A percentile compares a stretch with the other conserved stretches of the same genome.
Conservation (phyloP, 345 rosid genomes). For the Dipteronia sinensis region DNA sequence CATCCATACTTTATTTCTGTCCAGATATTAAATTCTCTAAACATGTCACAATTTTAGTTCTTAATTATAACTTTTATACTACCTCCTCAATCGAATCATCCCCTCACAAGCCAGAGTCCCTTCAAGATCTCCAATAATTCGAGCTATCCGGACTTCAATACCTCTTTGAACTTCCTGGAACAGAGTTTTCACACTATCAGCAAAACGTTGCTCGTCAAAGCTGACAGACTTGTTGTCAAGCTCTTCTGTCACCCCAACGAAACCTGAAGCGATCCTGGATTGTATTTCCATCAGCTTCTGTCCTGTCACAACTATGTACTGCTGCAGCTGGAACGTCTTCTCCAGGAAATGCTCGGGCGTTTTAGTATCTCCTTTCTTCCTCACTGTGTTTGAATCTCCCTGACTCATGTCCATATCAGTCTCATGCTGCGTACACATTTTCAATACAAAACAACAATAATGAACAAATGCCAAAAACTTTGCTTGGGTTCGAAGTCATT, state of each 20-base stretch:
- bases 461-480: not conserved
- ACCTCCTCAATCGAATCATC: conserved; percentile 59
- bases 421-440: conserved; percentile 52
- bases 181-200: conserved; percentile 58
- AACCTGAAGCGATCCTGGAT: conserved; percentile 59
- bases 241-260: conserved; percentile 49
- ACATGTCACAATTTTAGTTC: not conserved
- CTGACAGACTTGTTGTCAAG: conserved; percentile 43
- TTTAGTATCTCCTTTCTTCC: conserved; percentile 49
- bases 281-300: conserved; percentile 81
- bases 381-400: conserved; percentile 33
- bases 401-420: conserved; percentile 32
- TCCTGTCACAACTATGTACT: conserved; percentile 82
- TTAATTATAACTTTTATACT: not conserved
- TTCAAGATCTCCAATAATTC: conserved; percentile 84
- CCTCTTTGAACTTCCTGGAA: conserved; percentile 91
- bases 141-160: conserved; percentile 83
- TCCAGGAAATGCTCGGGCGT: conserved; percentile 72
- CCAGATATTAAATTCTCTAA: not conserved
- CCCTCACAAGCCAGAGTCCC: conserved; percentile 92
- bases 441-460: not conserved
- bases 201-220: conserved; percentile 68
- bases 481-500: not conserved
- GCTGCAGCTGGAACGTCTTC: conserved; percentile 87
- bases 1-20: not conserved